phyloP scores from a whole-genome alignment of 345 rosid genomes.

The Laguncularia racemosa region DNA sequence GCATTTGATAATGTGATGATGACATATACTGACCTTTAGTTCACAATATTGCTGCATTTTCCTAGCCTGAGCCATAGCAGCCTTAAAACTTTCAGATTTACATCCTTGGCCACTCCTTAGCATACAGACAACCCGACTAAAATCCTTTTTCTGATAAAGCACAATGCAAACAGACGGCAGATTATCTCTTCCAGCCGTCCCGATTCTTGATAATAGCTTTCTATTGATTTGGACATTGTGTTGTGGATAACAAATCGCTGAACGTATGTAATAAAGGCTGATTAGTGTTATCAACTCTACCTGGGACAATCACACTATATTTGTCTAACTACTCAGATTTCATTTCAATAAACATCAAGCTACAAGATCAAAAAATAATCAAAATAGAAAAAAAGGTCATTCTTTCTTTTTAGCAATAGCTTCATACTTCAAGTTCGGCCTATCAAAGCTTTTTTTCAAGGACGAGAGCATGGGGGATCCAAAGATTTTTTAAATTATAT shows the following conservation, averaged over 20 bases:
- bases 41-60: constrained; percentile 93
- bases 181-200: constrained; percentile 92
- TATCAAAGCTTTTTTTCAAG: constrained; percentile 90
- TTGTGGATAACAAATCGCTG: constrained; percentile 91
- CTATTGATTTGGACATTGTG: constrained; percentile 83
- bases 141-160: constrained; percentile 88
- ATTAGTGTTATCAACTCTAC: background rate
- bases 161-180: constrained; percentile 58
- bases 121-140: constrained; percentile 90
- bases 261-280: background rate
- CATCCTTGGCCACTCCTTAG: constrained; percentile 62
- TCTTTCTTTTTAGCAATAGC: constrained; percentile 67
- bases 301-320: background rate
- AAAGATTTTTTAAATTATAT: constrained; percentile 63
- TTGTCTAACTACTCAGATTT: background rate
- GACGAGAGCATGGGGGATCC: constrained; percentile 69
- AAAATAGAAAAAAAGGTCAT: background rate
- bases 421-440: constrained; percentile 86
- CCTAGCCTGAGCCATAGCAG: constrained; percentile 80
- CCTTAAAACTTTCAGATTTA: constrained; percentile 59
- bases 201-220: constrained; percentile 94
- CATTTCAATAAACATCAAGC: background rate
- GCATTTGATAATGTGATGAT: background rate
- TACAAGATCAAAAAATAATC: too few species aligned
- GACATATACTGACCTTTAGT: constrained; percentile 42